Evolutionary conservation across 352 stramenopile species (phyloP).

Genomic region (Aphanomyces cochlioides): DNA sequence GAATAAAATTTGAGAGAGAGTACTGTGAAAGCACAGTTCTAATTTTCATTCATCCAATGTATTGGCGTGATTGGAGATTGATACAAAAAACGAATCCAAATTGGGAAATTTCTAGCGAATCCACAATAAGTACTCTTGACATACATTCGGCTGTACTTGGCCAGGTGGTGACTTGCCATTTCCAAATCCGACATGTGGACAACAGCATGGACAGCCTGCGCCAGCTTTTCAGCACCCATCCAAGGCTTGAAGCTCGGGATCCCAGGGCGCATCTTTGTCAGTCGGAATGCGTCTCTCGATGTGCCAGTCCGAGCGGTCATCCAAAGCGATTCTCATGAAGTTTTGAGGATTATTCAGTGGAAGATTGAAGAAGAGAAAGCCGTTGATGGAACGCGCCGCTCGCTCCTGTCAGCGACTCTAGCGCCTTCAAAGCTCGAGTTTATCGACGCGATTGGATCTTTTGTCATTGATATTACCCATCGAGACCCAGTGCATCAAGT

Average conservation of each 20-base stretch:
- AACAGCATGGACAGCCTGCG: no score
- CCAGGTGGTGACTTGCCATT: no score
- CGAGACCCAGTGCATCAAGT: background rate
- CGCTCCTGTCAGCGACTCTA: background rate
- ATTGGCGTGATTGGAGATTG: no score
- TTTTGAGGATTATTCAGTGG: background rate
- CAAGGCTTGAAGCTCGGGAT: conserved; percentile 5
- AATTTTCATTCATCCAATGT: no score
- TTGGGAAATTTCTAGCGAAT: no score
- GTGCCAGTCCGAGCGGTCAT: background rate
- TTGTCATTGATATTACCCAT: conserved; percentile 9
- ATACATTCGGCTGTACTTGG: no score
- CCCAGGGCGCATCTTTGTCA: conserved; percentile 16
- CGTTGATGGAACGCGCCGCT: background rate
- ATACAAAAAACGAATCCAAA: no score
- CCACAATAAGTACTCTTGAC: no score
- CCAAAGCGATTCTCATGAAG: background rate
- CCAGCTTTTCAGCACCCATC: no score
- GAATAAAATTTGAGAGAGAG: no score
- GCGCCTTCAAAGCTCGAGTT: background rate
- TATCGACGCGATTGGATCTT: background rate
- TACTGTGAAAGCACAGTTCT: no score
- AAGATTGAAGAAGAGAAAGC: background rate
- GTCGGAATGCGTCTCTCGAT: background rate
- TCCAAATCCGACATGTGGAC: no score